Evolutionary conservation across 2,329 filamentous ascomycete species (phyloP), one percentile per base, ranked within the genome.

Genomic region (Trichophyton mentagrophytes): DNA sequence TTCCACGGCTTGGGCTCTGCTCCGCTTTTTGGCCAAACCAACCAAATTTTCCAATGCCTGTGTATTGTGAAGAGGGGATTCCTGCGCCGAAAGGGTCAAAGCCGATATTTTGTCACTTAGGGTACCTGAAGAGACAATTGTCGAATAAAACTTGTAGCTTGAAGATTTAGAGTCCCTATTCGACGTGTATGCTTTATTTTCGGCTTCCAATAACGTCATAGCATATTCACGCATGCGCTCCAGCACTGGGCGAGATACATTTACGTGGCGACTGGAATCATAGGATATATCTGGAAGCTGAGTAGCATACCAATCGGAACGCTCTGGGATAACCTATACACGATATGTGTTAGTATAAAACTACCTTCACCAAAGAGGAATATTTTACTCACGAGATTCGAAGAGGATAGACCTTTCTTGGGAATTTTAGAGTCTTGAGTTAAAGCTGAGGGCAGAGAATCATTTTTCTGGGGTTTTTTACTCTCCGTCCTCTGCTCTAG

Each of bases 61-160:
- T 64, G 85, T 86, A 64, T 91, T 97, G 74, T 99, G 93, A 58
- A 97, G 77, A 17, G 93, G 93, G 7, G 95, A 97, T 74, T 99
- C 93, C 76, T 99, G 95, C 11, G 96, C 85, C 61, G 93, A 88
- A 66, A 99, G 79, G 3, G 93, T 99, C 69, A 99, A 79, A 2
- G 93, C 95, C 2, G 93, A 99, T 49, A 97, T 87, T 73, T 96
- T 97, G 73, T 99, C 93, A 61, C 90, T 95, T 67, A 97, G 83
- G 8, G 95, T 99, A 79, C 93, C 93, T 1, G 91, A 95, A 8
- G 90, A 80, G 89, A 97, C 96, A 72, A 99, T 96, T 17, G 90
- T 95, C 1, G 91, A 89, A 79, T 97, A 86, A 78, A 99, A 99
- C 72, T 91, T 95, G 74, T 95, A 88, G 46, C 91, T 92, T 1